Evolutionary conservation across 495 filamentous ascomycete species (phyloP).

Genomic region (Penicillium bovifimosum): DNA sequence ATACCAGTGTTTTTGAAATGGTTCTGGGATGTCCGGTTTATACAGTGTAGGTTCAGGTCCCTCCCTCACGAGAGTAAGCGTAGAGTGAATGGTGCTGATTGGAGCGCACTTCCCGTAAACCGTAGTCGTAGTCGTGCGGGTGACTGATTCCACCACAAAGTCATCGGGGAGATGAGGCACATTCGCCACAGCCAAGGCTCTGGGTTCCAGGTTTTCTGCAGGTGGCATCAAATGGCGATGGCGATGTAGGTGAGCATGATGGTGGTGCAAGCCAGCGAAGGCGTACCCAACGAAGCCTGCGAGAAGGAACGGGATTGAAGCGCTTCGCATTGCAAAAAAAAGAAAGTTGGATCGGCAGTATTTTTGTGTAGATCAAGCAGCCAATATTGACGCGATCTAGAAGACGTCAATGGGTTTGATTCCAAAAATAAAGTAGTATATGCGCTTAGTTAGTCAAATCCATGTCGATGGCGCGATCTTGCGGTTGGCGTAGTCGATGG

Average conservation of each 20-base stretch:
- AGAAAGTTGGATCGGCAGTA: neutral
- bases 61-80: slow-evolving; percentile 9
- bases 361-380: neutral
- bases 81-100: slow-evolving; percentile 11
- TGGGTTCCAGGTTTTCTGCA: slow-evolving; percentile 2
- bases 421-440: neutral
- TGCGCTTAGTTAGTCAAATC: neutral
- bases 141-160: slow-evolving; percentile 17
- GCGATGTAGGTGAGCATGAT: slow-evolving; percentile 16
- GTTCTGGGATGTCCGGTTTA: neutral
- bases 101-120: slow-evolving; percentile 16
- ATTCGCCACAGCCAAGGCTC: slow-evolving; percentile 6
- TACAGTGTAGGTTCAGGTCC: neutral
- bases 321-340: slow-evolving; percentile 24
- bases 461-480: slow-evolving; percentile 7
- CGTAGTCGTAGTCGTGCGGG: slow-evolving; percentile 28
- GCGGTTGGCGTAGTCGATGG: neutral
- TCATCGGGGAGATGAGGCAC: slow-evolving; percentile 10
- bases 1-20: neutral
- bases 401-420: neutral
- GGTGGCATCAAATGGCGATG: slow-evolving; percentile 10
- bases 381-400: neutral
- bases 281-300: slow-evolving; percentile 16
- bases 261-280: slow-evolving; percentile 22
- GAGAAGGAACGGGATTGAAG: slow-evolving; percentile 17